Base-by-base conservation (phyloP, 23 red algal genomes). In the Gracilaria caudata region DNA sequence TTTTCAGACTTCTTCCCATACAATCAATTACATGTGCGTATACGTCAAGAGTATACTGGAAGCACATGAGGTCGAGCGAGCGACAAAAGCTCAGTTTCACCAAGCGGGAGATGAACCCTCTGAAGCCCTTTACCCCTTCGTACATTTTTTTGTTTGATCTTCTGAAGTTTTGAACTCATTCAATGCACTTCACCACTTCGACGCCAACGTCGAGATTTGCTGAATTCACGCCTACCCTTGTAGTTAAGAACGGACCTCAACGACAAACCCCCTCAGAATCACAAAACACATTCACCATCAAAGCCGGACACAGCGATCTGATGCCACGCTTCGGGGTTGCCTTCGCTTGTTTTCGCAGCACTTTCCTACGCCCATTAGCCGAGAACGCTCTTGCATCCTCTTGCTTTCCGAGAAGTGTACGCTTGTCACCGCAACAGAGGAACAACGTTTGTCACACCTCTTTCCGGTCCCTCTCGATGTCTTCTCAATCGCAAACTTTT, bases 401-500 rank as follows among this genome's bases (percentile, higher is more conserved):
- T 36, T 35, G 61, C 61, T 33, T 66, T 7, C 19, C 30, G n/a
- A n/a, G n/a, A n/a, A n/a, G n/a, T n/a, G n/a, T n/a, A 37, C 26
- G 61, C 21, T 7, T 60, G 61, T 36, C 30, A 6, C 61, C 26
- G 23, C 61, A 37, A 17, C 61, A 37, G 16, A 26, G 29, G 4
- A 17, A 35, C 61, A 35, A 36, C 2, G 29, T 25, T 24, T 66
- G 32, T 36, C 30, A 17, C 30, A 35, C 29, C 17, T 58, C 29
- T 21, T 39, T 36, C 44, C 58, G 61, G 10, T 53, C 57, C 3
- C 38, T 46, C 70, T 6, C 70, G 11, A 75, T 75, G 70, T 23
- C 87, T 25, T 20, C 87, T 19, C 75, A 74, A 55, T 55, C 73
- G 29, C 29, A 66, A 76, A 59, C 59, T 0, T 87, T 94, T 47